These are phyloP conservation scores for Peniophora sp. DNA, from an alignment of 1,284 basidiomycete species.

Conservation along the genomic window DNA sequence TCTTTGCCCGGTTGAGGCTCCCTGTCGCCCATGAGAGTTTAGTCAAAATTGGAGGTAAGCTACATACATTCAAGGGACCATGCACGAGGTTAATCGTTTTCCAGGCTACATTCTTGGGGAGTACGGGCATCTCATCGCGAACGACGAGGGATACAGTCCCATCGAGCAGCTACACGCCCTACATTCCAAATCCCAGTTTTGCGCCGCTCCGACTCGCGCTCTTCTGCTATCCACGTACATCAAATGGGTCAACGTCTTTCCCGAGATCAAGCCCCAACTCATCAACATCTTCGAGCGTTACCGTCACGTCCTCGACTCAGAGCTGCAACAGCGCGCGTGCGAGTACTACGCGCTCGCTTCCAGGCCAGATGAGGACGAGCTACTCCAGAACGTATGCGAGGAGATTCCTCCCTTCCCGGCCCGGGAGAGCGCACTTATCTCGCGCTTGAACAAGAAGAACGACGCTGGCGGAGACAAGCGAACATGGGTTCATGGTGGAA, in stretches of 20 bases:
- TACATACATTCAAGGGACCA: neutral
- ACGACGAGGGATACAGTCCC: constrained; percentile 89
- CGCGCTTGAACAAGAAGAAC: constrained; percentile 81
- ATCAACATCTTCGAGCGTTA: constrained; percentile 97
- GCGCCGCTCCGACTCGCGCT: constrained; percentile 87
- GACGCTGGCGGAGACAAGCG: constrained; percentile 89
- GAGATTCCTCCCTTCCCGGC: constrained; percentile 99
- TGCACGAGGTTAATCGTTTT: constrained; percentile 2
- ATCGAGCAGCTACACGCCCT: constrained; percentile 92
- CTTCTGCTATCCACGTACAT: constrained; percentile 95
- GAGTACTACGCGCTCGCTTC: constrained; percentile 87
- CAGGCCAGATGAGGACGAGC: constrained; percentile 81
- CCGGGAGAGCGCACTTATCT: constrained; percentile 84
- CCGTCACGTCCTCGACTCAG: constrained; percentile 94
- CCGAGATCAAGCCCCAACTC: constrained; percentile 93
- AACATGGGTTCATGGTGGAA: constrained; percentile 93
- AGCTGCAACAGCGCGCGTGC: constrained; percentile 97
- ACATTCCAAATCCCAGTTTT: constrained; percentile 94
- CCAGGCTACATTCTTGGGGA: constrained; percentile 94
- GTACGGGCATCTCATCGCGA: constrained; percentile 95
- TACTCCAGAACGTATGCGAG: constrained; percentile 92
- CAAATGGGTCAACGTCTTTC: constrained; percentile 99
- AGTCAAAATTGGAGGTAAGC: constrained; percentile 89
- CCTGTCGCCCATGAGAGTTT: constrained; percentile 94
- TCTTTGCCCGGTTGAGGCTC: constrained; percentile 84